Conservation (phyloP, 2,329 filamentous ascomycete species). For the Alternaria arborescens region DNA sequence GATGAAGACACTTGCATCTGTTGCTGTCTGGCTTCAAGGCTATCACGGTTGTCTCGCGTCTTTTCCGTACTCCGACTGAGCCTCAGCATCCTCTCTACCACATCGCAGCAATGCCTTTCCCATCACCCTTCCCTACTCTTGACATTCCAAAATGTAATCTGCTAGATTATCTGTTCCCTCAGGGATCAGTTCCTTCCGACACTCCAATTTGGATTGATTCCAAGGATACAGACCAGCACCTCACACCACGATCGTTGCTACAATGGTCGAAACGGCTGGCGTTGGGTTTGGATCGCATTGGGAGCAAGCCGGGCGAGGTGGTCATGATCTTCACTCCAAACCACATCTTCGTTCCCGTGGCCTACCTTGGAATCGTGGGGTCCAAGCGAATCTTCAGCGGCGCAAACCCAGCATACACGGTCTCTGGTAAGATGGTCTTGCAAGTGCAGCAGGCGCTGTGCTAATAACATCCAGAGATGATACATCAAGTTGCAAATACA, state of each 20-base stretch:
- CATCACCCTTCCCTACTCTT: slow-evolving; percentile 54
- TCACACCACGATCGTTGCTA: slow-evolving; percentile 58
- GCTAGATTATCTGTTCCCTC: slow-evolving; percentile 47
- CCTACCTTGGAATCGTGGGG: slow-evolving; percentile 62
- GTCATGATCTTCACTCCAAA: slow-evolving; percentile 64
- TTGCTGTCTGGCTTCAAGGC: neutral
- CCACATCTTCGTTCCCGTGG: slow-evolving; percentile 62
- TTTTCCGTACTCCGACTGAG: slow-evolving; percentile 11
- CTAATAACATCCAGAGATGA: slow-evolving; percentile 39
- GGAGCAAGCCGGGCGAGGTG: slow-evolving; percentile 58
- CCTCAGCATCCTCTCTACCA: neutral
- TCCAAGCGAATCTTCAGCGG: slow-evolving; percentile 63
- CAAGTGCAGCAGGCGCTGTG: neutral
- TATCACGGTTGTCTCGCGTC: neutral
- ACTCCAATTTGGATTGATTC: slow-evolving; percentile 63
- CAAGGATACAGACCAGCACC: slow-evolving; percentile 52
- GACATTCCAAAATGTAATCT: slow-evolving; percentile 58
- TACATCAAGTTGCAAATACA: slow-evolving; percentile 47
- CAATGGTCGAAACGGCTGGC: slow-evolving; percentile 61
- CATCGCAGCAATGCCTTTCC: slow-evolving; percentile 50
- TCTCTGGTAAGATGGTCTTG: slow-evolving; percentile 51
- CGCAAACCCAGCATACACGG: slow-evolving; percentile 62
- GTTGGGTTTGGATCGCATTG: slow-evolving; percentile 57
- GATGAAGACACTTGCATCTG: neutral
- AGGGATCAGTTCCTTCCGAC: slow-evolving; percentile 42